Evolutionary conservation across 2,329 filamentous ascomycete genomes (phyloP).

Genomic region (Bertia moriformis): DNA sequence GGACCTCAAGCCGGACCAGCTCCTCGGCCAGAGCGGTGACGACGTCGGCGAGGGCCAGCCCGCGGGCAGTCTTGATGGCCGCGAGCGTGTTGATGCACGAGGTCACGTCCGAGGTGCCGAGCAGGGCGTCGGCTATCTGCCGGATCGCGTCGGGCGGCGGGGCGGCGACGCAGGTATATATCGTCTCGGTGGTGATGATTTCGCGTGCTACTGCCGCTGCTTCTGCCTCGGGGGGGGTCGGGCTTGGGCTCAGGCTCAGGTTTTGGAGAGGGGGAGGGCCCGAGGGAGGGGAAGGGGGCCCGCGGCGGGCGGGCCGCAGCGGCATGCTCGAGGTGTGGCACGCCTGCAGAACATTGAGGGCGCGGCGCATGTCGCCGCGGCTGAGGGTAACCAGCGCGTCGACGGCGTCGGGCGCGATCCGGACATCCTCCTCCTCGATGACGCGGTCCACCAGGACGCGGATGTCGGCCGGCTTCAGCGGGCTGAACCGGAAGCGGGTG

Average conservation of each 20-base stretch:
- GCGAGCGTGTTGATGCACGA: conserved; percentile 80
- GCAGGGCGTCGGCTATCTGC: conserved; percentile 69
- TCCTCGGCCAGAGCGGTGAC: conserved; percentile 76
- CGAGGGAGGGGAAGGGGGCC: background rate
- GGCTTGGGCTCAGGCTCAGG: conserved; percentile 20
- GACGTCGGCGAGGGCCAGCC: conserved; percentile 84
- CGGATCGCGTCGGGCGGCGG: conserved; percentile 80
- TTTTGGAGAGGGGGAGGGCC: conserved; percentile 3
- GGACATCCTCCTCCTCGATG: conserved; percentile 71
- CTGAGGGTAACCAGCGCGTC: conserved; percentile 75
- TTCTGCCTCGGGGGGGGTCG: conserved; percentile 50
- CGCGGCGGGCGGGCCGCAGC: background rate
- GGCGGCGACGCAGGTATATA: conserved; percentile 94
- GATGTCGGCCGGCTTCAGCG: conserved; percentile 79
- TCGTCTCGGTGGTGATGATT: conserved; percentile 71
- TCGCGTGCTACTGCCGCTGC: conserved; percentile 58
- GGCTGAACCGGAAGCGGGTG: conserved; percentile 88
- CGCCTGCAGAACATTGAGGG: conserved; percentile 87
- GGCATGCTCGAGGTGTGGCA: conserved; percentile 78
- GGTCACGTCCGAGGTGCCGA: conserved; percentile 75
- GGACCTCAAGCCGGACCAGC: conserved; percentile 68
- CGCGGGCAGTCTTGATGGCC: conserved; percentile 70
- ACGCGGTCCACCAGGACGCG: conserved; percentile 75
- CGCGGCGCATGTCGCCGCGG: conserved; percentile 90
- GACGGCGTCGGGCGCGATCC: conserved; percentile 66